phyloP scores from a whole-genome alignment of 805 yeast species.

The Cyberlindnera mycetangii region DNA sequence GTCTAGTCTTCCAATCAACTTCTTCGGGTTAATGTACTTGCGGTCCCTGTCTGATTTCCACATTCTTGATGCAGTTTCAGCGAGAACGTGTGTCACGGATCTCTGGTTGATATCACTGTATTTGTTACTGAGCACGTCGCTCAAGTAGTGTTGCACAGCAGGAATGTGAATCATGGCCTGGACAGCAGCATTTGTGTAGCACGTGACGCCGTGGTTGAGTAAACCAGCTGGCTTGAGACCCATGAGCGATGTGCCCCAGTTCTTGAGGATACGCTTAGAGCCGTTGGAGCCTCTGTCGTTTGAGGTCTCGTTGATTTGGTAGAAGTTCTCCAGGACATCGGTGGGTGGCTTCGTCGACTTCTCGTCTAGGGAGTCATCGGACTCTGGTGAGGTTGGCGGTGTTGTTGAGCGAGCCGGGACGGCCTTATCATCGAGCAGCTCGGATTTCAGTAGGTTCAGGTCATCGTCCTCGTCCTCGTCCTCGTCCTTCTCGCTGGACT shows the following conservation, averaged over 20 bases:
- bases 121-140: conserved; percentile 57
- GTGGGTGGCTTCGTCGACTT: conserved; percentile 28
- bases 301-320: conserved; percentile 52
- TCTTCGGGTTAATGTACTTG: conserved; percentile 69
- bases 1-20: conserved; percentile 63
- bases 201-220: conserved; percentile 89
- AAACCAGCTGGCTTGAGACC: conserved; percentile 62
- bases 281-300: conserved; percentile 64
- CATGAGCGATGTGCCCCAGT: conserved; percentile 58
- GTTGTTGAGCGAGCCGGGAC: conserved; percentile 21
- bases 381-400: conserved; percentile 34
- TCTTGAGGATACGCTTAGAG: conserved; percentile 59
- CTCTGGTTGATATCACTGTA: conserved; percentile 45
- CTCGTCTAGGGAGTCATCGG: conserved; percentile 32
- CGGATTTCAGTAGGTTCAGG: conserved; percentile 21
- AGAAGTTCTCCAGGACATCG: conserved; percentile 55
- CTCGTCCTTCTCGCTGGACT: conserved; percentile 6
- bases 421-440: conserved; percentile 24
- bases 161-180: conserved; percentile 91
- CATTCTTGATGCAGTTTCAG: conserved; percentile 67
- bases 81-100: conserved; percentile 64
- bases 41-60: conserved; percentile 43
- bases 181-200: conserved; percentile 94
- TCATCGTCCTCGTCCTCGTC: conserved; percentile 5
- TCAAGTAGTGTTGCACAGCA: conserved; percentile 79